Percentiles rank a stretch among this genome's conserved stretches.
These are phyloP conservation scores for Penicillium odoratum DNA, from an alignment of 495 filamentous ascomycete species.

Conservation along the genomic window DNA sequence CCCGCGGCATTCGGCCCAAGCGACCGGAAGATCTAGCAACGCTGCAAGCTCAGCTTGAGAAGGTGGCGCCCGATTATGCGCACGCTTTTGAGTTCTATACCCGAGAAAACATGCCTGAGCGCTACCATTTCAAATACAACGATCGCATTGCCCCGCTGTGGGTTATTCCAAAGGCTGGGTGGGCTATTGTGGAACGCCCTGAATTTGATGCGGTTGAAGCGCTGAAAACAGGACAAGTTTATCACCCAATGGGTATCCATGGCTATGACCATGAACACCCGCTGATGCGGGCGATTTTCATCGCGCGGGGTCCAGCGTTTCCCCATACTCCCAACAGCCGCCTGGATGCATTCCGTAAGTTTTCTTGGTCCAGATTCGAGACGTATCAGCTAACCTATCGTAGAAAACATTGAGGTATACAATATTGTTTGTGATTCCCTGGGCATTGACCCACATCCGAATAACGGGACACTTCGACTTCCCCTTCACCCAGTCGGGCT, in stretches of 20 bases:
- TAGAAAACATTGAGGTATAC: slow-evolving; percentile 94
- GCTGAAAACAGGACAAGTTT: slow-evolving; percentile 59
- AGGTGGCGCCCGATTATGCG: slow-evolving; percentile 50
- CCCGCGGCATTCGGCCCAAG: slow-evolving; percentile 82
- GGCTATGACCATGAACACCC: slow-evolving; percentile 90
- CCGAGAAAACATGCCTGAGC: slow-evolving; percentile 80
- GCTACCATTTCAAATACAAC: slow-evolving; percentile 84
- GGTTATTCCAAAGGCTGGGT: slow-evolving; percentile 88
- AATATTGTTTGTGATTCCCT: slow-evolving; percentile 89
- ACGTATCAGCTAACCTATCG: slow-evolving; percentile 3
- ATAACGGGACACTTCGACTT: slow-evolving; percentile 86
- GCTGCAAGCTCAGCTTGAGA: slow-evolving; percentile 36
- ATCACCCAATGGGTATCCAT: slow-evolving; percentile 77
- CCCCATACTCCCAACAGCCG: slow-evolving; percentile 79
- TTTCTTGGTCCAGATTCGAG: neutral
- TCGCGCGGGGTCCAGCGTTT: slow-evolving; percentile 86
- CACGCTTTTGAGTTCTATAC: slow-evolving; percentile 82
- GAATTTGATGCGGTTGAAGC: slow-evolving; percentile 72
- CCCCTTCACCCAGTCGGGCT: slow-evolving; percentile 69
- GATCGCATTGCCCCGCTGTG: slow-evolving; percentile 88
- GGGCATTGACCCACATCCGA: slow-evolving; percentile 63
- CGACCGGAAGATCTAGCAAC: slow-evolving; percentile 54
- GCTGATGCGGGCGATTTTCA: slow-evolving; percentile 89
- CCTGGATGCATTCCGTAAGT: slow-evolving; percentile 81
- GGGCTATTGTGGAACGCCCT: slow-evolving; percentile 77